phyloP scores from a whole-genome alignment of 1,139 yeast genomes.

The Candida sanyaensis region DNA sequence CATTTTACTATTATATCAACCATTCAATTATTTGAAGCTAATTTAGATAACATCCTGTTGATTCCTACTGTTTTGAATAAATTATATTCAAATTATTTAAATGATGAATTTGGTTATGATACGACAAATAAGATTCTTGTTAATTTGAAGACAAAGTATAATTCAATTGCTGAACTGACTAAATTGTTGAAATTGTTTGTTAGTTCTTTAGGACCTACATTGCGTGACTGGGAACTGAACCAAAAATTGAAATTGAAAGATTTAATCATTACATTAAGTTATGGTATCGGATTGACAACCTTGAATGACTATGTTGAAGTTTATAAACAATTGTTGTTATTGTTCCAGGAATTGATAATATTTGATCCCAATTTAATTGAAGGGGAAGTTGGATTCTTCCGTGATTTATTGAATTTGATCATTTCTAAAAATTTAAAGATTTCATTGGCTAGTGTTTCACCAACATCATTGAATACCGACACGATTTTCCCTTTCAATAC shows the following conservation, averaged over 20 bases:
- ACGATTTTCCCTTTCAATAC: constrained; percentile 44
- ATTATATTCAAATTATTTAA: constrained; percentile 49
- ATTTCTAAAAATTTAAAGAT: constrained; percentile 40
- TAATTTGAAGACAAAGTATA: constrained; percentile 32
- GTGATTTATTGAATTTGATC: constrained; percentile 32
- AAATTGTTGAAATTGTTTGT: constrained; percentile 32
- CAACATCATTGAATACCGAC: constrained; percentile 37
- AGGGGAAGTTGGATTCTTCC: constrained; percentile 32
- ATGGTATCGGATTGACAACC: constrained; percentile 35
- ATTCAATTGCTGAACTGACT: constrained; percentile 25
- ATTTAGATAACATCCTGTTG: constrained; percentile 50
- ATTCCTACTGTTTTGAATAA: constrained; percentile 48
- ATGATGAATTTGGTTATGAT: constrained; percentile 49
- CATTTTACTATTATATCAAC: constrained; percentile 68
- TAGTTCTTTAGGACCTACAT: constrained; percentile 42
- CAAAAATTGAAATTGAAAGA: constrained; percentile 28
- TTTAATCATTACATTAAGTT: constrained; percentile 30
- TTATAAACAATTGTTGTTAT: constrained; percentile 26
- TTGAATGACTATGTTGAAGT: constrained; percentile 30
- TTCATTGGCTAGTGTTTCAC: constrained; percentile 34
- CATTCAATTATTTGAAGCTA: constrained; percentile 54
- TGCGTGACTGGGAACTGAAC: constrained; percentile 24
- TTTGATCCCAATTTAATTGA: constrained; percentile 40
- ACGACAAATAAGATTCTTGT: constrained; percentile 23
- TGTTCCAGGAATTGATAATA: constrained; percentile 43